Percentiles rank a stretch among this genome's conserved stretches.
These are phyloP conservation scores for Meira nashicola DNA, from an alignment of 1,284 basidiomycete species.

Conservation along the genomic window DNA sequence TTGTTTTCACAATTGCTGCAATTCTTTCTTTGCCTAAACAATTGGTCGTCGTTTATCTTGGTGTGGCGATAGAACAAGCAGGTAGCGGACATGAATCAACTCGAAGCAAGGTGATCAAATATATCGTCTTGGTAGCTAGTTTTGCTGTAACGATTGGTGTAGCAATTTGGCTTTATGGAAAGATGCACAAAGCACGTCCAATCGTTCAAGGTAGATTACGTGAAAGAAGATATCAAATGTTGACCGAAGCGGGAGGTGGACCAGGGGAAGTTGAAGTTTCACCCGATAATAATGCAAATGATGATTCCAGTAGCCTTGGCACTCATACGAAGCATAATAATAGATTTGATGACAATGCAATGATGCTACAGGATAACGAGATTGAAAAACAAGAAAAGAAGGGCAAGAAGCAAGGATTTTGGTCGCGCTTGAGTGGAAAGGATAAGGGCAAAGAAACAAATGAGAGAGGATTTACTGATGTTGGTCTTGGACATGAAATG, in stretches of 20 bases:
- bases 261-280: too few species aligned
- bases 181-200: slow-evolving; percentile 72
- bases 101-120: slow-evolving; percentile 46
- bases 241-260: slow-evolving; percentile 16
- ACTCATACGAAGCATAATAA: too few species aligned
- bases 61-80: slow-evolving; percentile 43
- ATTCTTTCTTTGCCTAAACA: slow-evolving; percentile 71
- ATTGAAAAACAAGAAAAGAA: too few species aligned
- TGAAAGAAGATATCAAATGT: slow-evolving; percentile 60
- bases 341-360: too few species aligned
- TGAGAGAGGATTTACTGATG: too few species aligned
- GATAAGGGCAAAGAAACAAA: too few species aligned
- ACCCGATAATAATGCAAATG: too few species aligned
- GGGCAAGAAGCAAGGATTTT: too few species aligned
- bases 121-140: slow-evolving; percentile 42
- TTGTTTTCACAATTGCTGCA: slow-evolving; percentile 67
- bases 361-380: too few species aligned
- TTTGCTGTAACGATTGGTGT: slow-evolving; percentile 67
- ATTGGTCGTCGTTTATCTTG: slow-evolving; percentile 50
- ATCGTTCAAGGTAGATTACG: slow-evolving; percentile 61
- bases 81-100: slow-evolving; percentile 31
- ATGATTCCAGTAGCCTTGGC: too few species aligned
- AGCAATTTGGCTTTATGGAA: slow-evolving; percentile 73
- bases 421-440: too few species aligned
- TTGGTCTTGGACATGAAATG: too few species aligned